Base-by-base conservation (phyloP, 2,329 filamentous ascomycete genomes). In the Coleophoma crateriformis region DNA sequence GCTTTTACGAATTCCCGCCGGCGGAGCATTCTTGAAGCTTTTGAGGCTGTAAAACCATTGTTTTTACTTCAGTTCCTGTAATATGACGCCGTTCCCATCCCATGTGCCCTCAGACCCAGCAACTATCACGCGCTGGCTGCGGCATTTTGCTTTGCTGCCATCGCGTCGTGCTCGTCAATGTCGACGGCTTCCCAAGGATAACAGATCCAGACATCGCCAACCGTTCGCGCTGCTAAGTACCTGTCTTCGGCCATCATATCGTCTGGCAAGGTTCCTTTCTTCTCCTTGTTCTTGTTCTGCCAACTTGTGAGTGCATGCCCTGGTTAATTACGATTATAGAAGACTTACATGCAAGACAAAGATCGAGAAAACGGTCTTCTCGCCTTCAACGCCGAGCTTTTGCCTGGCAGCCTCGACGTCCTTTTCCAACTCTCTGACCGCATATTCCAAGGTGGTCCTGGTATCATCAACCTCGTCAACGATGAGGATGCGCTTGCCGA, bases 121-220 rank as follows among this genome's bases (percentile, higher is more conserved):
- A 27, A 10, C 27, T 10, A 27, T 27, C 5, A 27, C 8, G 27
- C 27, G 27, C 27, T 27, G 27, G 27, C 46, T 58, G 59, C 34
- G 50, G 50, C 42, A 33, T 57, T 34, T 46, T 64, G 54, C 52
- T 63, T 58, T 13, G 40, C 72, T 15, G 90, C 87, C 50, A 85
- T 67, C 52, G 73, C 71, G 71, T 97, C 92, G 67, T 96, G 92
- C 77, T 91, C 88, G 27, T 95, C 90, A 64, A 97, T 96, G 67
- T 96, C 88, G 33, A 72, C 86, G 40, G 94, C 94, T 75, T 97
- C 94, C 94, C 94, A 99, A 14, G 94, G 94, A 72, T 99, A 99
- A 78, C 90, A 95, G 68, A 97, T 97, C 94, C 94, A 99, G 58
- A 90, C 85, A 71, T 99, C 92, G n/a, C 80, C 81, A 33, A 95